These are phyloP conservation scores for Xanthoceras sorbifolium DNA, from an alignment of 345 rosid species.

Conservation along the genomic window DNA sequence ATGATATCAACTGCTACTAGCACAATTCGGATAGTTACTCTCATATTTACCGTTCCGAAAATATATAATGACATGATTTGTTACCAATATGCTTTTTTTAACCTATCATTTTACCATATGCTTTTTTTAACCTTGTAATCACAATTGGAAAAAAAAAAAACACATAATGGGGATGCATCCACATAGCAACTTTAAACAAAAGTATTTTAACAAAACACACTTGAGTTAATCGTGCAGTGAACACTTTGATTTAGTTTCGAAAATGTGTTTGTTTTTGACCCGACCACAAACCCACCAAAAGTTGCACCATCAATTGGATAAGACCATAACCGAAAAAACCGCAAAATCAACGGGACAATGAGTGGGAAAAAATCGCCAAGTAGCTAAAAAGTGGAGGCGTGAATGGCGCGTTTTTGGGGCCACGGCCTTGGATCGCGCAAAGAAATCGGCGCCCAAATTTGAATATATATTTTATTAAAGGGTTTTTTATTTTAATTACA, in stretches of 20 bases:
- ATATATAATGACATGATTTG: no score
- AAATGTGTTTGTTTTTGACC: neutral
- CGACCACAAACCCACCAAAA: neutral
- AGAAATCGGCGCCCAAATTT: constrained; percentile 44
- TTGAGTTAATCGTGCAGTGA: neutral
- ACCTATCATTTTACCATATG: neutral
- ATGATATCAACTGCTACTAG: no score
- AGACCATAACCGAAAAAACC: constrained; percentile 14
- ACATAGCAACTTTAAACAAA: no score
- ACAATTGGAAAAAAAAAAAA: neutral
- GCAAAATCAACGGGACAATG: constrained; percentile 9
- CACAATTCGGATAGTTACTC: no score
- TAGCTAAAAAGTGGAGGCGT: constrained; percentile 28
- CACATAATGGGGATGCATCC: neutral
- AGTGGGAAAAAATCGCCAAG: neutral
- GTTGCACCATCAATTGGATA: neutral
- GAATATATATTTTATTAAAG: no score
- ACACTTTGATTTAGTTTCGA: neutral
- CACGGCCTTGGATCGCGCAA: constrained; percentile 40
- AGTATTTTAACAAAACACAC: neutral
- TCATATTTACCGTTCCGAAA: no score
- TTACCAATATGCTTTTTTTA: neutral
- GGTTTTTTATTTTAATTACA: no score
- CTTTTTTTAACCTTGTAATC: no score
- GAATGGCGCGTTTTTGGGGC: constrained; percentile 39